Conservation (phyloP, 1,139 yeast species). For the Lodderomyces orthopsilosis region DNA sequence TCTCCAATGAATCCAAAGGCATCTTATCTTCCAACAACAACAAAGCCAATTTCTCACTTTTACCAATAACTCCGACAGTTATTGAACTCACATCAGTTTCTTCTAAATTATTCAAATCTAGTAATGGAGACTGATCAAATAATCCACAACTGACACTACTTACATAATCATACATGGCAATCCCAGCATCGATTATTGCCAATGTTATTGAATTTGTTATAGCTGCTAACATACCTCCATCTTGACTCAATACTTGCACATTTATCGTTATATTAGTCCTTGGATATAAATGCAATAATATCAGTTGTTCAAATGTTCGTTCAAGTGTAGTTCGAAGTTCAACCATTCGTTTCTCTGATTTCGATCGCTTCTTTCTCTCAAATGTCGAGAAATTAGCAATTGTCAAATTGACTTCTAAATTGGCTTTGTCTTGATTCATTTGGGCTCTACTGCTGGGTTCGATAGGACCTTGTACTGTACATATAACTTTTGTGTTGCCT, state of each 20-base stretch:
- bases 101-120: conserved; percentile 81
- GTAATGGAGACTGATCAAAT: conserved; percentile 68
- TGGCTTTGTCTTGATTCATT: conserved; percentile 47
- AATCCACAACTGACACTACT: conserved; percentile 79
- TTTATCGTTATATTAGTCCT: conserved; percentile 74
- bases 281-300: conserved; percentile 74
- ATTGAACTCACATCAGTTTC: conserved; percentile 79
- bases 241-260: conserved; percentile 79
- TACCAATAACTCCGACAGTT: conserved; percentile 83
- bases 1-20: conserved; percentile 77
- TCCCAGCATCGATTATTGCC: conserved; percentile 92
- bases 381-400: conserved; percentile 80
- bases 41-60: conserved; percentile 72
- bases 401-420: conserved; percentile 61
- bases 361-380: conserved; percentile 66
- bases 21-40: conserved; percentile 78
- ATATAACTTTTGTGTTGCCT: conserved; percentile 87
- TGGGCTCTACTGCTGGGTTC: conserved; percentile 63
- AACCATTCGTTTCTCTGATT: conserved; percentile 66
- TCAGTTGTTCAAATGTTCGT: conserved; percentile 77
- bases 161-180: conserved; percentile 89
- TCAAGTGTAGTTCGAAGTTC: conserved; percentile 76
- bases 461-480: conserved; percentile 86
- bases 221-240: conserved; percentile 82
- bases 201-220: conserved; percentile 86